A percentile compares a stretch with the other conserved stretches of the same genome.
These are phyloP conservation scores for Diaporthe ampelina DNA, from an alignment of 2,329 filamentous ascomycete genomes.

Conservation along the genomic window DNA sequence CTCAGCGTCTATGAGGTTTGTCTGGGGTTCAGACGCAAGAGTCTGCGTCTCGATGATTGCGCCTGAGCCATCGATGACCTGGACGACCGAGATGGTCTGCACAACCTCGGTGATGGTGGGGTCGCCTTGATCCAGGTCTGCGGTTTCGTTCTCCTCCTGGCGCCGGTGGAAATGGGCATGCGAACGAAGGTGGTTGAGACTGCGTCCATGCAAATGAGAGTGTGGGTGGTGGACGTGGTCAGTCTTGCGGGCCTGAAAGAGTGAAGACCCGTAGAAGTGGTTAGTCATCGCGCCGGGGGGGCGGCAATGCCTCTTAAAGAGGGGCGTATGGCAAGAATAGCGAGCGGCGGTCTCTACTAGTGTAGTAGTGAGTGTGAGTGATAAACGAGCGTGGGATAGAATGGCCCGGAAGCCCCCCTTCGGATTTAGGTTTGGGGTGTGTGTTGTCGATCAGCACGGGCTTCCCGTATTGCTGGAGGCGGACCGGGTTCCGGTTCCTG, in stretches of 20 bases:
- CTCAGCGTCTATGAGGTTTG: constrained; percentile 53
- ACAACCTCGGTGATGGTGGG: constrained; percentile 61
- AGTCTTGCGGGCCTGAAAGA: constrained; percentile 60
- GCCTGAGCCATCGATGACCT: constrained; percentile 64
- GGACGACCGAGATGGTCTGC: constrained; percentile 68
- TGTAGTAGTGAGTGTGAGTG: constrained; percentile 15
- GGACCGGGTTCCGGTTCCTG: constrained; percentile 22
- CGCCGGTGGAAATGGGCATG: constrained; percentile 48
- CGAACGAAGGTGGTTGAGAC: constrained; percentile 47
- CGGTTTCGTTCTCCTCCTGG: constrained; percentile 42
- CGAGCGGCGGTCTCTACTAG: constrained; percentile 29
- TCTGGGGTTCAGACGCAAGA: constrained; percentile 54
- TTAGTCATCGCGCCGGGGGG: constrained; percentile 59
- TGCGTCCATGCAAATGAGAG: constrained; percentile 45
- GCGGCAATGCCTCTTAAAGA: constrained; percentile 49
- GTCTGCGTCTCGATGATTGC: constrained; percentile 61
- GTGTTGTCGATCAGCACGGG: constrained; percentile 34
- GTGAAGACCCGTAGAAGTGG: constrained; percentile 61
- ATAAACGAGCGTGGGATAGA: constrained; percentile 40
- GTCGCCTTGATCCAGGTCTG: constrained; percentile 47
- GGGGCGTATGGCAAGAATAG: constrained; percentile 42
- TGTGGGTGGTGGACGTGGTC: constrained; percentile 49
- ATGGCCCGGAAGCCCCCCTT: neutral
- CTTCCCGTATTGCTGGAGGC: constrained; percentile 35
- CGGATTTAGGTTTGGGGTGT: constrained; percentile 34